Percentiles rank a stretch among this genome's conserved stretches.
phyloP scores from a whole-genome alignment of 805 yeast genomes.

The Millerozyma acaciae region DNA sequence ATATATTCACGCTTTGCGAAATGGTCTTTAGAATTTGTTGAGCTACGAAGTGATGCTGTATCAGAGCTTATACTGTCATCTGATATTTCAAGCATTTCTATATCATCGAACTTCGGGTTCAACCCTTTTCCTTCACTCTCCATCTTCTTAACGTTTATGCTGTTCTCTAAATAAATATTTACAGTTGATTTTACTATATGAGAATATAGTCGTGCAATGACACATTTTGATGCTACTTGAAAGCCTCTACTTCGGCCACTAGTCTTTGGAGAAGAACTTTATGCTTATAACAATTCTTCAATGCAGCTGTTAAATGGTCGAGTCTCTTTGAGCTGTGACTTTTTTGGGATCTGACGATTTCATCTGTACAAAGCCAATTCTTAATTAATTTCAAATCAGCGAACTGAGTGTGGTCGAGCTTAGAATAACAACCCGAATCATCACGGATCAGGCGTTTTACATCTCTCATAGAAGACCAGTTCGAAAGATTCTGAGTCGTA shows the following conservation, averaged over 20 bases:
- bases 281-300: slow-evolving; percentile 12
- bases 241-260: slow-evolving; percentile 8
- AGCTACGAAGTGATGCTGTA: slow-evolving; percentile 22
- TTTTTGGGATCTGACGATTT: no score
- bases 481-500: slow-evolving; percentile 9
- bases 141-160: no score
- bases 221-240: background rate
- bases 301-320: no score
- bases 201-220: slow-evolving; percentile 3
- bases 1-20: slow-evolving; percentile 20
- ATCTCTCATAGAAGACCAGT: slow-evolving; percentile 9
- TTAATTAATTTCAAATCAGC: slow-evolving; percentile 15
- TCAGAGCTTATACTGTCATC: slow-evolving; percentile 27
- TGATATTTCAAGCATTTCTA: slow-evolving; percentile 43
- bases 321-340: no score
- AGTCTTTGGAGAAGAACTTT: slow-evolving; percentile 11
- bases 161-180: no score
- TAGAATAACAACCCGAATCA: slow-evolving; percentile 10
- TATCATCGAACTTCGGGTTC: slow-evolving; percentile 28
- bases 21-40: slow-evolving; percentile 3
- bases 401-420: slow-evolving; percentile 10
- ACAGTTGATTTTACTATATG: background rate
- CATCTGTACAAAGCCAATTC: slow-evolving; percentile 15
- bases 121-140: slow-evolving; percentile 5
- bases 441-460: slow-evolving; percentile 13